Evolutionary conservation across 176 grass and related monocot species (phyloP).

Genomic region (Dactylis glomerata): DNA sequence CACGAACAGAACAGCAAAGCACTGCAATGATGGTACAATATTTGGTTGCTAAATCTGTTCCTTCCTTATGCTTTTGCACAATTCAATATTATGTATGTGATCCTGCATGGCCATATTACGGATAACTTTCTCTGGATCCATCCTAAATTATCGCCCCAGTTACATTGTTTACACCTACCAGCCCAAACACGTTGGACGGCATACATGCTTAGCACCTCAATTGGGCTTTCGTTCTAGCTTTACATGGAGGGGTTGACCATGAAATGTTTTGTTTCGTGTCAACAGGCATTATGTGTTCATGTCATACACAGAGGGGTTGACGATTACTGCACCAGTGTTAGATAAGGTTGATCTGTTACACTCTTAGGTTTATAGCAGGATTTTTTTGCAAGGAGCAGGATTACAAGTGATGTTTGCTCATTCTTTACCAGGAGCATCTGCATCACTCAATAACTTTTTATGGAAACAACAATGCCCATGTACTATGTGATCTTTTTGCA

Average conservation of each 20-base stretch:
- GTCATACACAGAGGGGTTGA: too few relatives aligned
- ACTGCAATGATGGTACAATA: not conserved
- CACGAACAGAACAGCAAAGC: not conserved
- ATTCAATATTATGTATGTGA: not conserved
- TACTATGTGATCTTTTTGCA: not conserved
- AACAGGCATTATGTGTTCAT: not conserved
- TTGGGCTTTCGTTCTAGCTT: not conserved
- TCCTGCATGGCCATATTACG: not conserved
- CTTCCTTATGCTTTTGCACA: not conserved
- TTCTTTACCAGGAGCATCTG: not conserved
- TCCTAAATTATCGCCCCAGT: not conserved
- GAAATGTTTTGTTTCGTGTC: not conserved
- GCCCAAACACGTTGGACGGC: not conserved
- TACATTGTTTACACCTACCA: not conserved
- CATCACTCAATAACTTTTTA: not conserved
- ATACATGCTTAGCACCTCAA: not conserved
- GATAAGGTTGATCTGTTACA: not conserved
- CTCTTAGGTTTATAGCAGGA: not conserved
- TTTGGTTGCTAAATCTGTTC: not conserved
- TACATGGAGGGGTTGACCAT: not conserved
- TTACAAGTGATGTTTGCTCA: not conserved
- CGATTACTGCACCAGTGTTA: not conserved
- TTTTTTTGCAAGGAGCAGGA: too few relatives aligned
- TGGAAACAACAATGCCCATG: not conserved
- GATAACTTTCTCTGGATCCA: not conserved